These are phyloP conservation scores for Phytopythium helicoides DNA, from an alignment of 352 stramenopile genomes.

Conservation along the genomic window DNA sequence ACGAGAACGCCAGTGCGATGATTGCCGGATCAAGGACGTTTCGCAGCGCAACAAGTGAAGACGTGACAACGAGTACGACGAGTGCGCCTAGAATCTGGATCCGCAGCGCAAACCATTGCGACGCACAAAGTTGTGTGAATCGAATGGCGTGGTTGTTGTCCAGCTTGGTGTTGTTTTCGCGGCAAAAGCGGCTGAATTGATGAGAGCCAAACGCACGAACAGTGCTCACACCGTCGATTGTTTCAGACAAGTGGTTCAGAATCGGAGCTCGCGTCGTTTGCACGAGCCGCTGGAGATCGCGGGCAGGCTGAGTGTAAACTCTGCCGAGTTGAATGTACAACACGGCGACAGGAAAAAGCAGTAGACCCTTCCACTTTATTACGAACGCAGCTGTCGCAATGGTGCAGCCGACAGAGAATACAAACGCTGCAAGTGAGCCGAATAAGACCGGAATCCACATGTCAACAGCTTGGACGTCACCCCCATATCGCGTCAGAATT, in stretches of 20 bases:
- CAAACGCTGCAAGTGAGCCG: slow-evolving; percentile 56
- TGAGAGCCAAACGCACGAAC: slow-evolving; percentile 55
- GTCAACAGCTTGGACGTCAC: slow-evolving; percentile 91
- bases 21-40: slow-evolving; percentile 45
- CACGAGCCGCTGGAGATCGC: slow-evolving; percentile 46
- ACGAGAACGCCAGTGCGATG: slow-evolving; percentile 88
- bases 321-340: slow-evolving; percentile 65
- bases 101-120: slow-evolving; percentile 45
- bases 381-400: slow-evolving; percentile 80
- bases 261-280: slow-evolving; percentile 48
- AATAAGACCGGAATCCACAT: slow-evolving; percentile 56
- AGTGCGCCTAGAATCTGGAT: slow-evolving; percentile 82
- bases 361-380: slow-evolving; percentile 78
- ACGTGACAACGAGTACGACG: slow-evolving; percentile 71
- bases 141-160: slow-evolving; percentile 40
- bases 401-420: slow-evolving; percentile 72
- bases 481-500: slow-evolving; percentile 90
- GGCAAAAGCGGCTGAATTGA: slow-evolving; percentile 37
- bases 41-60: slow-evolving; percentile 45
- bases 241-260: slow-evolving; percentile 50
- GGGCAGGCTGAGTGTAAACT: slow-evolving; percentile 45
- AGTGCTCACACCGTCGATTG: slow-evolving; percentile 42
- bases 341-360: slow-evolving; percentile 76
- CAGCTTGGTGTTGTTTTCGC: slow-evolving; percentile 27
- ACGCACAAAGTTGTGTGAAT: slow-evolving; percentile 36